These are phyloP conservation scores for Amanita rubescens DNA, from an alignment of 768 basidiomycete species.

Conservation along the genomic window DNA sequence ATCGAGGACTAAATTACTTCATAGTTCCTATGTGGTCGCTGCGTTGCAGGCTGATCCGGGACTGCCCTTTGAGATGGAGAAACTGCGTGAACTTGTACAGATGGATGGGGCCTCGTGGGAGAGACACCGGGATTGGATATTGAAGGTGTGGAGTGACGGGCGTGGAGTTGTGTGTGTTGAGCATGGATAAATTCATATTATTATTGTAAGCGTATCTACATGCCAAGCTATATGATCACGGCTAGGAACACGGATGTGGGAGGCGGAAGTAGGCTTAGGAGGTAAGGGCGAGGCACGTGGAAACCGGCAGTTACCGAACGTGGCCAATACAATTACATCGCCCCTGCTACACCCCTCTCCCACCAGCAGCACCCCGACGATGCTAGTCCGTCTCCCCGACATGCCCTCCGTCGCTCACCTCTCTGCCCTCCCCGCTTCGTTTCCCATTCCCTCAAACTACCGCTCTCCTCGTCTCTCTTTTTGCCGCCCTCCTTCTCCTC, in stretches of 20 bases:
- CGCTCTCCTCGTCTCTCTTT: conserved; percentile 17
- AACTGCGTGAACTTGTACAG: conserved; percentile 23
- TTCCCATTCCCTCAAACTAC: conserved; percentile 9
- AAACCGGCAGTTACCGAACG: conserved; percentile 1
- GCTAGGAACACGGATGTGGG: not conserved
- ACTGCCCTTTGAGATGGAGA: conserved; percentile 21
- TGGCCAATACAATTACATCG: not conserved
- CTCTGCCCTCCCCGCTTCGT: conserved; percentile 11
- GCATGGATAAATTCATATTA: not conserved
- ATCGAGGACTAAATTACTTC: not conserved
- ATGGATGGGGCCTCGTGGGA: conserved; percentile 24
- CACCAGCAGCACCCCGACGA: conserved; percentile 6
- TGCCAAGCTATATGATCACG: too few relatives aligned
- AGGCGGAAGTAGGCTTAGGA: not conserved
- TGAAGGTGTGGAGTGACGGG: conserved; percentile 5
- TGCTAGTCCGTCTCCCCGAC: conserved; percentile 8
- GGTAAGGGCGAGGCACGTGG: not conserved
- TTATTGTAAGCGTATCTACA: not conserved
- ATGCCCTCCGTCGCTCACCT: conserved; percentile 12
- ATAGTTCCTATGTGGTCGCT: conserved; percentile 24
- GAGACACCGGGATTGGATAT: conserved; percentile 21
- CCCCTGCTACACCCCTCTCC: conserved; percentile 5
- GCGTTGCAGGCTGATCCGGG: conserved; percentile 22
- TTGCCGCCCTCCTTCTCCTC: conserved; percentile 10
- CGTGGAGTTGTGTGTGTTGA: conserved; percentile 1